A percentile compares a stretch with the other conserved stretches of the same genome.
Evolutionary conservation across 1,139 yeast genomes (phyloP).

Genomic region (Suhomyces panamericanus): DNA sequence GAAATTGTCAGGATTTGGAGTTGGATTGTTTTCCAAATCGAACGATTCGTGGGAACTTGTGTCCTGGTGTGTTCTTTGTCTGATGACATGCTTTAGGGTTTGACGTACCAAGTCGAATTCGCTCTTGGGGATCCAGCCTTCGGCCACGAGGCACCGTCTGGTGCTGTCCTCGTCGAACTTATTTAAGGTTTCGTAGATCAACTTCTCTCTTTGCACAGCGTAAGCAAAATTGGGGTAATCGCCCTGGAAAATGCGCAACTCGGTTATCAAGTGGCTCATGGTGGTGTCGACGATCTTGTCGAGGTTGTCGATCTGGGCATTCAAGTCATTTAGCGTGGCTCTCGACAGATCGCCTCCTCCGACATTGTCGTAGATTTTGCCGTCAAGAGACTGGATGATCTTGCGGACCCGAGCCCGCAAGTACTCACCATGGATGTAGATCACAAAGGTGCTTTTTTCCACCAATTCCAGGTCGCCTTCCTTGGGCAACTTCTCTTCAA

Average conservation of each 20-base stretch:
- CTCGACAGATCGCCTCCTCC: slow-evolving; percentile 56
- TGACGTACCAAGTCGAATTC: slow-evolving; percentile 28
- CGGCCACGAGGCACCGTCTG: slow-evolving; percentile 89
- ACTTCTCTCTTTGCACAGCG: slow-evolving; percentile 66
- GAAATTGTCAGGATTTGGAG: slow-evolving; percentile 26
- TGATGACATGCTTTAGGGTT: slow-evolving; percentile 28
- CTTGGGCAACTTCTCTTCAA: slow-evolving; percentile 37
- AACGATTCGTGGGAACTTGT: slow-evolving; percentile 23
- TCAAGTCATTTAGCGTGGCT: slow-evolving; percentile 59
- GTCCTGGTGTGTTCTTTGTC: slow-evolving; percentile 22
- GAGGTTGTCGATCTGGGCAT: slow-evolving; percentile 49
- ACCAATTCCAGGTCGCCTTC: slow-evolving; percentile 48
- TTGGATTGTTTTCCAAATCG: slow-evolving; percentile 17
- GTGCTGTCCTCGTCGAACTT: slow-evolving; percentile 81
- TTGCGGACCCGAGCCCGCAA: slow-evolving; percentile 66
- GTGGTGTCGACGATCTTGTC: slow-evolving; percentile 68
- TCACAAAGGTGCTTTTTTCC: slow-evolving; percentile 74
- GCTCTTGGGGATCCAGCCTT: slow-evolving; percentile 84
- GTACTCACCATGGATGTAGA: slow-evolving; percentile 84
- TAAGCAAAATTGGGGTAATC: slow-evolving; percentile 35
- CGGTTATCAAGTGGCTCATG: slow-evolving; percentile 66
- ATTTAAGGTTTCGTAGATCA: slow-evolving; percentile 74
- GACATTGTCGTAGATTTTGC: slow-evolving; percentile 64
- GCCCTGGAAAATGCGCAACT: slow-evolving; percentile 69
- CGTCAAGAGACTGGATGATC: slow-evolving; percentile 84